Base-by-base conservation (phyloP, 2,329 filamentous ascomycete species). In the Diplodia seriata region DNA sequence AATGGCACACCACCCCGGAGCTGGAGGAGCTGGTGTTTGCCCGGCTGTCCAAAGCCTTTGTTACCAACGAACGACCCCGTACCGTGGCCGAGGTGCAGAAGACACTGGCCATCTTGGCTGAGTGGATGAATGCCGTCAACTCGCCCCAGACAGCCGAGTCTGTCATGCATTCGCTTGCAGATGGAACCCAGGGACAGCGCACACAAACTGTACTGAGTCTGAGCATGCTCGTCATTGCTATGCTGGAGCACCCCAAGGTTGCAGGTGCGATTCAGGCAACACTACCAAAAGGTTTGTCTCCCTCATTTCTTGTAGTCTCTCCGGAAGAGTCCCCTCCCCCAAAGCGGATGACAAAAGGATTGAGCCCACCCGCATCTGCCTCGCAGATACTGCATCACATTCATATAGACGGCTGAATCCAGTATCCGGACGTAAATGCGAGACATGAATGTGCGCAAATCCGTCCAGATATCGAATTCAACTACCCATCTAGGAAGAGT, bases 131-230 rank as follows among this genome's bases (percentile, higher is more conserved):
- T 33, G 73, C 76, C 8, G 75, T 79, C 75, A 76, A 78, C n/a
- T 76, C 76, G 9, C 76, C 77, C 61, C 77, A 79, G 56, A 78
- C 77, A 11, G 78, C 73, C 69, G 76, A 79, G 50, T 76, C 76
- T 12, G 77, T 80, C 73, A 75, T 79, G 33, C 76, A 80, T 49
- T 78, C 77, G 47, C 78, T 80, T 72, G 69, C 18, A 76, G 81
- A 77, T 11, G 76, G 77, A 29, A 74, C 76, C 82, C 85, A 49
- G 78, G 83, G 64, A 82, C 85, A 47, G 80, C 85, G 64, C 77
- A 83, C 47, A 76, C 83, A 89, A 38, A 88, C 90, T 62, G 85
- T 89, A 80, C 87, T 85, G 54, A 82, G 87, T 0, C 85, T 92
- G 69, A 86, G 89, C 2, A 85, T 89, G 74, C 80, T 92, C 20